Conservation (phyloP, 1,284 basidiomycete genomes). For the Melampsora abietis-canadensis region DNA sequence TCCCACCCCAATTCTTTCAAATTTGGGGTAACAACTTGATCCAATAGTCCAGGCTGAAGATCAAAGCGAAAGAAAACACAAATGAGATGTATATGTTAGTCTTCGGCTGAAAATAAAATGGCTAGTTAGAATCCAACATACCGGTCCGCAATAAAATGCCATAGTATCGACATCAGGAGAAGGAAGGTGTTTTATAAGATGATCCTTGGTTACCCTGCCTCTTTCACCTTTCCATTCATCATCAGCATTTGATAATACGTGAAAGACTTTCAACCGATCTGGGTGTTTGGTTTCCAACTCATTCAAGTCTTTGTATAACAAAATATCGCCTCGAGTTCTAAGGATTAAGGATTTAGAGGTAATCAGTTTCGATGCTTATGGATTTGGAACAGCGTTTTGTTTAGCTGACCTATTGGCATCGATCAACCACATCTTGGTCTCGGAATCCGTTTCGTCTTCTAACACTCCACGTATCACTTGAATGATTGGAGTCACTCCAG, state of each 20-base stretch:
- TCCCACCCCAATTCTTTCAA: constrained; percentile 50
- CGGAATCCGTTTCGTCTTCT: constrained; percentile 55
- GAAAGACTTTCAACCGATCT: constrained; percentile 57
- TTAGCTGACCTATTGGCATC: constrained; percentile 56
- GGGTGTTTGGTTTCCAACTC: constrained; percentile 52
- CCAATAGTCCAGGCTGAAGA: constrained; percentile 60
- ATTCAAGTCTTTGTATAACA: constrained; percentile 55
- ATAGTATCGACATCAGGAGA: constrained; percentile 48
- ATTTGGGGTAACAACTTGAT: constrained; percentile 46
- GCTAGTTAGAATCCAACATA: neutral
- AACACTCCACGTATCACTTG: constrained; percentile 61
- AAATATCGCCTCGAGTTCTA: constrained; percentile 54
- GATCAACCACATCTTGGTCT: constrained; percentile 60
- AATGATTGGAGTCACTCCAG: constrained; percentile 64
- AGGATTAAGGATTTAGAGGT: no score
- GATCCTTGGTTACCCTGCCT: constrained; percentile 57
- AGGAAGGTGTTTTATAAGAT: constrained; percentile 57
- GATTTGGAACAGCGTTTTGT: no score
- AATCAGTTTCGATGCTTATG: no score
- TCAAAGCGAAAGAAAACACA: constrained; percentile 54
- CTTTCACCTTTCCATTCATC: constrained; percentile 56
- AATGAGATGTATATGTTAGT: constrained; percentile 46
- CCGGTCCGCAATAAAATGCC: constrained; percentile 46
- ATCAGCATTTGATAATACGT: constrained; percentile 57
- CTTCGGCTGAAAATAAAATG: constrained; percentile 46